Evolutionary conservation across 1,284 basidiomycete species (phyloP).

Genomic region (Puccinia brachypodii): DNA sequence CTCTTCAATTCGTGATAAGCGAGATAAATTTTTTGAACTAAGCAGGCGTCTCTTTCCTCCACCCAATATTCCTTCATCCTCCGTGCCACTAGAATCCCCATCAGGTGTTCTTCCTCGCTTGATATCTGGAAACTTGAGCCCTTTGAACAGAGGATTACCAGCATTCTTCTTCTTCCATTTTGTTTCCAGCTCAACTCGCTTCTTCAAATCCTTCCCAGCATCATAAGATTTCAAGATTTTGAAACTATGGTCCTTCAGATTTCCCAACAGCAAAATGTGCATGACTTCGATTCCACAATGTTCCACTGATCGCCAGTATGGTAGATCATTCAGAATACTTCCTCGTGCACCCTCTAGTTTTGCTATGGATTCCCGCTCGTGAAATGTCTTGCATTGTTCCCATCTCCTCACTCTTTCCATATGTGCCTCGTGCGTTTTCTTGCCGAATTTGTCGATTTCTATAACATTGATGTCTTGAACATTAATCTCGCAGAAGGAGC

Average conservation of each 20-base stretch:
- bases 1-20: not conserved
- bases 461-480: not conserved
- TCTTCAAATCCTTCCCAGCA: not conserved
- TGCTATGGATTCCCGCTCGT: not conserved
- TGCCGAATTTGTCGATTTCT: not conserved
- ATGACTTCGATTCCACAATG: no score
- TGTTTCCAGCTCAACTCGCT: not conserved
- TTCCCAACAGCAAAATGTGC: not conserved
- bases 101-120: not conserved
- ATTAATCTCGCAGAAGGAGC: not conserved
- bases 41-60: not conserved
- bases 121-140: not conserved
- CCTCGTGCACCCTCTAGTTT: conserved; percentile 17
- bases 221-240: not conserved
- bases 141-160: not conserved
- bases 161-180: not conserved
- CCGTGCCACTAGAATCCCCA: not conserved
- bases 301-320: not conserved
- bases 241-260: not conserved
- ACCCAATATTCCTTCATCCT: not conserved
- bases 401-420: not conserved
- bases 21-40: not conserved
- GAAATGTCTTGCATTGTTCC: not conserved
- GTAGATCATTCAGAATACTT: not conserved
- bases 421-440: not conserved